Conservation (phyloP, 331 rosid genomes). For the Quercus phellos region DNA sequence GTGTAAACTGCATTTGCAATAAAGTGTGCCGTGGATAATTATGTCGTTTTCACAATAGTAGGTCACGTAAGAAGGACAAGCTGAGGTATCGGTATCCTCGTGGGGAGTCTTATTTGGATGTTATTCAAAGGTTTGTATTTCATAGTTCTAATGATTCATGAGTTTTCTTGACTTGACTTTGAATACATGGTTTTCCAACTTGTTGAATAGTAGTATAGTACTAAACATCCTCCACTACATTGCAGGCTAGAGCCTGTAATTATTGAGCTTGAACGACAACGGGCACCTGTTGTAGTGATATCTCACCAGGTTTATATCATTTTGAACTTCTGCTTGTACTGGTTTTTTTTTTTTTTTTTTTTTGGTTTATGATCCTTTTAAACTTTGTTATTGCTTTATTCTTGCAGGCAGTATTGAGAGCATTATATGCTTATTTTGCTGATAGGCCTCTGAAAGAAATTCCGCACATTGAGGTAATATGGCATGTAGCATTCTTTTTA, state of each 20-base stretch:
- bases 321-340: slow-evolving; percentile 3
- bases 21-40: neutral
- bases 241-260: slow-evolving; percentile 98
- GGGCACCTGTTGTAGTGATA: slow-evolving; percentile 99
- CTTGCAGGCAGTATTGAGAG: slow-evolving; percentile 95
- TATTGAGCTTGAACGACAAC: slow-evolving; percentile 95
- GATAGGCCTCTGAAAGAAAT: slow-evolving; percentile 91
- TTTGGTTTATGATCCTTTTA: slow-evolving; percentile 10
- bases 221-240: neutral
- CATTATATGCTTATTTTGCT: slow-evolving; percentile 93
- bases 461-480: slow-evolving; percentile 90
- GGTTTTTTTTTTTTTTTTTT: neutral
- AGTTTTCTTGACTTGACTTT: neutral
- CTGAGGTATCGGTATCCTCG: slow-evolving; percentile 98
- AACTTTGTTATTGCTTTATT: slow-evolving; percentile 11
- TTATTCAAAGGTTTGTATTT: slow-evolving; percentile 74
- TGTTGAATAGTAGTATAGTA: slow-evolving; percentile 10
- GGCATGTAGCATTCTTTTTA: neutral
- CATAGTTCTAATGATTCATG: neutral
- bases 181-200: neutral
- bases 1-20: neutral
- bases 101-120: slow-evolving; percentile 97
- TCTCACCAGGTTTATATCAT: slow-evolving; percentile 71
- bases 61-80: slow-evolving; percentile 89
- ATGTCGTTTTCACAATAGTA: slow-evolving; percentile 26